phyloP scores from a whole-genome alignment of 768 basidiomycete genomes.

The Auriscalpium orientale region DNA sequence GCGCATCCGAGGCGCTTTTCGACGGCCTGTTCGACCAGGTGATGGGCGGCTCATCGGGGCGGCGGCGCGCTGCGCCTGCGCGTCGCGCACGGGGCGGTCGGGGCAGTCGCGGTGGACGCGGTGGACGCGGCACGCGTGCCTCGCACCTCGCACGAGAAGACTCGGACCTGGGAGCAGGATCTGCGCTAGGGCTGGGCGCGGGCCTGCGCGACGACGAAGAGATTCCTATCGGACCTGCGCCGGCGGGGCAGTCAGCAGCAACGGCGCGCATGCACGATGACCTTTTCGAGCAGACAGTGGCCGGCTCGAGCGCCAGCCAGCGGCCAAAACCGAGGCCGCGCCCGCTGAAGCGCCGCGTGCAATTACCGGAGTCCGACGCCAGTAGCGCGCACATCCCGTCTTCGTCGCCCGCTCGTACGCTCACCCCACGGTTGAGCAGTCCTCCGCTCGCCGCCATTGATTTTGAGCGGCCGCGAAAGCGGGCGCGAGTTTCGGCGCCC shows the following conservation, averaged over 20 bases:
- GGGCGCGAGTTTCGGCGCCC: neutral
- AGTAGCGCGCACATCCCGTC: neutral
- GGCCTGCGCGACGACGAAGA: no score
- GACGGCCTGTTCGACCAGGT: neutral
- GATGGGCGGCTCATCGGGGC: neutral
- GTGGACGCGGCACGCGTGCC: neutral
- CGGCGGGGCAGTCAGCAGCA: no score
- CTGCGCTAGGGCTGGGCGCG: no score
- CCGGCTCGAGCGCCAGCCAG: no score
- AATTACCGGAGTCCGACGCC: neutral
- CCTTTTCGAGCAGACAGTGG: no score
- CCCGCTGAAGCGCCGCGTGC: neutral
- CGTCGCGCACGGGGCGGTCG: no score
- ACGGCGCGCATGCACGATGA: no score
- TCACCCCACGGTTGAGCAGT: no score
- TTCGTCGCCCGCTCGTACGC: neutral
- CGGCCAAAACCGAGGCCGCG: neutral
- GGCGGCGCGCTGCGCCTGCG: no score
- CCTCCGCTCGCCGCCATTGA: neutral
- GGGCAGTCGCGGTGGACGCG: neutral
- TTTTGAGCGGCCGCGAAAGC: neutral
- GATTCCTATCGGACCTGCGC: no score
- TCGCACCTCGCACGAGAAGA: neutral
- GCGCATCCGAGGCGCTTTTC: neutral
- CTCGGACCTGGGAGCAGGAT: no score